A percentile compares a stretch with the other conserved stretches of the same genome.
Evolutionary conservation across 2,329 filamentous ascomycete species (phyloP).

Genomic region (Domatiomyces globalis): DNA sequence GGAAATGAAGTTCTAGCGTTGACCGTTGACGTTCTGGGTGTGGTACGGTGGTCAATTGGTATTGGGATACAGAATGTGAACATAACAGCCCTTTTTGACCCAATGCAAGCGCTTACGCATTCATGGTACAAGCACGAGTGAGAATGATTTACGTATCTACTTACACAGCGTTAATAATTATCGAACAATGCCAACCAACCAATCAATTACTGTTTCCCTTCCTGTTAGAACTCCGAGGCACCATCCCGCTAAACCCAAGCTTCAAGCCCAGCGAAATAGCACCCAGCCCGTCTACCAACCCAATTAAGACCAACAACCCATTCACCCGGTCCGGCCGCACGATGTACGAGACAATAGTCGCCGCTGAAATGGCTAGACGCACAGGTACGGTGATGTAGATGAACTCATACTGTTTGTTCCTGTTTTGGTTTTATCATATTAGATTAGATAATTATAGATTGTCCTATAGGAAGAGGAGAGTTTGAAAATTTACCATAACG

Average conservation of each 20-base stretch:
- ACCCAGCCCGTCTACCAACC: not conserved
- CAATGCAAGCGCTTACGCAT: too few relatives aligned
- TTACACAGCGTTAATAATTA: too few relatives aligned
- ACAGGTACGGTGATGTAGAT: not conserved
- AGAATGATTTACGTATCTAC: too few relatives aligned
- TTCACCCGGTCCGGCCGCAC: not conserved
- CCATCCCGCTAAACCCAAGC: not conserved
- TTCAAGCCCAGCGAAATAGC: not conserved
- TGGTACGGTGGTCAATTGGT: not conserved
- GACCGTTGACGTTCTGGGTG: not conserved
- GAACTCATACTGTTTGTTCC: not conserved
- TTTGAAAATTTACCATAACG: not conserved
- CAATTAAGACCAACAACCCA: not conserved
- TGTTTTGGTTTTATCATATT: not conserved
- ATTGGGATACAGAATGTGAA: not conserved
- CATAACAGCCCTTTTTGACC: too few relatives aligned
- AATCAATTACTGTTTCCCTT: not conserved
- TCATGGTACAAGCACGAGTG: too few relatives aligned
- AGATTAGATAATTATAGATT: not conserved
- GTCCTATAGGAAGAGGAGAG: not conserved
- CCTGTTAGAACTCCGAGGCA: too few relatives aligned
- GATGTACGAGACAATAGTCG: not conserved
- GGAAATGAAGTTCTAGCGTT: conserved; percentile 1
- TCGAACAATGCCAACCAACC: not conserved
- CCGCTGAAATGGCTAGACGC: not conserved